Conservation (phyloP, 768 basidiomycete species). For the Clitopilus hobsonii region DNA sequence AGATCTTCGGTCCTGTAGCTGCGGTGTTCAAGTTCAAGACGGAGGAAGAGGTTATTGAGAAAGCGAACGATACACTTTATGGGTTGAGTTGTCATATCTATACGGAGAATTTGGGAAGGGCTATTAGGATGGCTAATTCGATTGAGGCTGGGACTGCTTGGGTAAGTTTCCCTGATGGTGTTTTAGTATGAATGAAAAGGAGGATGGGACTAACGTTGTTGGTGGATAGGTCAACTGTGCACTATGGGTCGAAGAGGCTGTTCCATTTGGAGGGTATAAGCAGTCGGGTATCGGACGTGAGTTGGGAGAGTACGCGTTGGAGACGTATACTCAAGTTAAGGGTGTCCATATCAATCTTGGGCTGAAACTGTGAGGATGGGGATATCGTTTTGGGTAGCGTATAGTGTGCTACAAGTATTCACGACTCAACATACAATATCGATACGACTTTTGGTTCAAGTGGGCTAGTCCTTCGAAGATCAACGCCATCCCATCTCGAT, state of each 20-base stretch:
- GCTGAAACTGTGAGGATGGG: slow-evolving; percentile 19
- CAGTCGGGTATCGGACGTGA: slow-evolving; percentile 77
- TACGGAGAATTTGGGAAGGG: slow-evolving; percentile 48
- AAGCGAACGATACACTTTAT: slow-evolving; percentile 65
- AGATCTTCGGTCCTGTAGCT: slow-evolving; percentile 76
- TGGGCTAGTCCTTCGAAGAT: too few species aligned
- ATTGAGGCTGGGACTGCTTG: slow-evolving; percentile 70
- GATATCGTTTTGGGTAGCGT: too few species aligned
- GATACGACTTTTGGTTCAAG: too few species aligned
- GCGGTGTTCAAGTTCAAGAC: slow-evolving; percentile 61
- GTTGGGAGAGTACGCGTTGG: slow-evolving; percentile 70
- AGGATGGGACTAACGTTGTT: not conserved
- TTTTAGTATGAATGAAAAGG: not conserved
- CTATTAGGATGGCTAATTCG: slow-evolving; percentile 37
- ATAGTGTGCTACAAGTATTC: too few species aligned
- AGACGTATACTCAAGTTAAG: slow-evolving; percentile 51
- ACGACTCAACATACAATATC: too few species aligned
- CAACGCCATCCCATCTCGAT: too few species aligned
- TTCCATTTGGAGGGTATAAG: slow-evolving; percentile 85
- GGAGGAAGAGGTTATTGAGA: slow-evolving; percentile 36
- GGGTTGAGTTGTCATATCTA: slow-evolving; percentile 70
- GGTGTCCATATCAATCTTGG: slow-evolving; percentile 52
- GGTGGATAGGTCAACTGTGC: slow-evolving; percentile 34
- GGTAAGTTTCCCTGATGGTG: slow-evolving; percentile 26
- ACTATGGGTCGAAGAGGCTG: slow-evolving; percentile 39